phyloP scores from a whole-genome alignment of 2,329 filamentous ascomycete species.

The Mycosphaerella sp. region DNA sequence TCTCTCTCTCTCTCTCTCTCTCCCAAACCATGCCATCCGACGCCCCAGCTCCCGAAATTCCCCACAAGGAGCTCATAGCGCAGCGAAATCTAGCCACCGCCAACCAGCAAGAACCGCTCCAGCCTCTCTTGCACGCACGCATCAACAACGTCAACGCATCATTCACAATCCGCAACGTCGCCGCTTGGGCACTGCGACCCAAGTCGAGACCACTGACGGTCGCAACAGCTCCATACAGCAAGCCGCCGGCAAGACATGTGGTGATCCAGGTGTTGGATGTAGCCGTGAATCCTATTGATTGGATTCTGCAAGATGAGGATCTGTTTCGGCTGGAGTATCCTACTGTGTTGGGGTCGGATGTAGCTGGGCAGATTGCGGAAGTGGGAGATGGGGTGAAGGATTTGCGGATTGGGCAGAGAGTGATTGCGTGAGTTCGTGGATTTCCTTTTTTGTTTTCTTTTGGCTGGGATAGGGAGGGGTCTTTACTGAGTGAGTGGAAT shows the following conservation, averaged over 20 bases:
- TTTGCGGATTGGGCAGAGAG: slow-evolving; percentile 42
- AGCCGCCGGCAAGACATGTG: slow-evolving; percentile 35
- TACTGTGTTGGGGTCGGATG: slow-evolving; percentile 38
- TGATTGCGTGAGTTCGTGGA: slow-evolving; percentile 38
- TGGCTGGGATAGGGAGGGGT: too few relatives aligned
- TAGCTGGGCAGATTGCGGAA: slow-evolving; percentile 44
- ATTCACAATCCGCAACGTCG: slow-evolving; percentile 26
- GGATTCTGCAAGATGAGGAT: slow-evolving; percentile 34
- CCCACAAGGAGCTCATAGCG: too few relatives aligned
- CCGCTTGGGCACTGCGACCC: slow-evolving; percentile 35
- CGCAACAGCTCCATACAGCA: slow-evolving; percentile 34
- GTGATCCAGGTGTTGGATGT: slow-evolving; percentile 38
- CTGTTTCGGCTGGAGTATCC: slow-evolving; percentile 34
- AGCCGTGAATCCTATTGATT: slow-evolving; percentile 42
- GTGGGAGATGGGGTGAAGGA: slow-evolving; percentile 43
- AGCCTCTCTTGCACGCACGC: too few relatives aligned
- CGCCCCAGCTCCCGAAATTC: too few relatives aligned
- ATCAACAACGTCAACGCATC: too few relatives aligned
- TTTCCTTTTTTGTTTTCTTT: background rate
- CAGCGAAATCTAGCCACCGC: too few relatives aligned
- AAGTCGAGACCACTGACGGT: slow-evolving; percentile 33
- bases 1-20: too few relatives aligned
- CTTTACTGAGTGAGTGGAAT: too few relatives aligned
- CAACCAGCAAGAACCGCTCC: too few relatives aligned
- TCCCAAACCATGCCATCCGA: too few relatives aligned